Conservation (phyloP, 352 stramenopile species). For the Phytophthora cactorum region DNA sequence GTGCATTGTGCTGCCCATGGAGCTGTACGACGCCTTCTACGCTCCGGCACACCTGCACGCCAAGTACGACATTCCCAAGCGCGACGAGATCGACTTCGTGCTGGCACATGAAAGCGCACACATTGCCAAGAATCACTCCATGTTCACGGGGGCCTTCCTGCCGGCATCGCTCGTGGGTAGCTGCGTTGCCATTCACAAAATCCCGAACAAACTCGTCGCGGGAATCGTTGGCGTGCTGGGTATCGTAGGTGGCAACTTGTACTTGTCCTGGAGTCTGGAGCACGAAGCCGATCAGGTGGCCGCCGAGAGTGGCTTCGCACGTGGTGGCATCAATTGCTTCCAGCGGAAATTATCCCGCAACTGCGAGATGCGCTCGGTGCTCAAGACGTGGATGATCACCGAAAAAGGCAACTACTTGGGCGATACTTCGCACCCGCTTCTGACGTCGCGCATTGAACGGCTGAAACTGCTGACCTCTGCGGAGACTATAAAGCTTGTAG, state of each 20-base stretch:
- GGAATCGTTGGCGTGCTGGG: constrained; percentile 49
- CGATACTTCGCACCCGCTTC: constrained; percentile 75
- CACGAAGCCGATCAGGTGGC: constrained; percentile 82
- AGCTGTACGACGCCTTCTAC: constrained; percentile 86
- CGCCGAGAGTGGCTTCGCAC: constrained; percentile 67
- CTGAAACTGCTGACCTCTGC: constrained; percentile 54
- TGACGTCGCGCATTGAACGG: constrained; percentile 77
- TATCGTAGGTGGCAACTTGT: constrained; percentile 61
- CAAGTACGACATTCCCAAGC: constrained; percentile 64
- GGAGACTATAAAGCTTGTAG: constrained; percentile 15
- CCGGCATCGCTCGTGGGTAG: constrained; percentile 66
- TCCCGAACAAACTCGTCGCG: constrained; percentile 78
- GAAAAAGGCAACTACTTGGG: constrained; percentile 83
- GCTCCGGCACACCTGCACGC: constrained; percentile 48
- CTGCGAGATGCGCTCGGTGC: constrained; percentile 64
- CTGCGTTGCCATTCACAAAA: constrained; percentile 62
- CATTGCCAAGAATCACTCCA: constrained; percentile 82
- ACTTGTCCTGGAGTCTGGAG: constrained; percentile 82
- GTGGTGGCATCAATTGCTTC: constrained; percentile 78
- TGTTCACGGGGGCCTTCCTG: constrained; percentile 66
- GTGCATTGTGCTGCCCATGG: constrained; percentile 74
- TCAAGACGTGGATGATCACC: constrained; percentile 78
- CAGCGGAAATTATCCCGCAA: constrained; percentile 79
- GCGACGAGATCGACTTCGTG: constrained; percentile 86
- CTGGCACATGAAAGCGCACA: constrained; percentile 84